Evolutionary conservation across 2,329 filamentous ascomycete genomes (phyloP).

Genomic region (Fusarium sp.): DNA sequence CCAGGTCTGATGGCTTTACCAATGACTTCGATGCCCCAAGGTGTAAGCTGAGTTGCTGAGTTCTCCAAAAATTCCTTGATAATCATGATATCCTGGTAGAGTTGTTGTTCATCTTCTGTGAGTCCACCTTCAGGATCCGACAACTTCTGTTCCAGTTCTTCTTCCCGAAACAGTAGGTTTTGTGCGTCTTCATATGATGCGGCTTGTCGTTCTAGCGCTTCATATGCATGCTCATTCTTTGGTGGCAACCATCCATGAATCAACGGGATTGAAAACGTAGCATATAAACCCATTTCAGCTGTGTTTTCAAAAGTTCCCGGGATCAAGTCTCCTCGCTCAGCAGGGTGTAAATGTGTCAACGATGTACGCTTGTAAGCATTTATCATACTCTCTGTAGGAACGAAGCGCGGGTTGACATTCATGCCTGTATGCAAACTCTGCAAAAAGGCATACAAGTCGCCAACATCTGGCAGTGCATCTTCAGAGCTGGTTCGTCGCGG

Average conservation of each 20-base stretch:
- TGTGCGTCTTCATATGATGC: conserved; percentile 93
- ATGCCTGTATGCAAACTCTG: conserved; percentile 93
- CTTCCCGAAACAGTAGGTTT: conserved; percentile 87
- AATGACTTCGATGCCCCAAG: conserved; percentile 82
- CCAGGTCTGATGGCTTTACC: conserved; percentile 78
- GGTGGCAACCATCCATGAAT: conserved; percentile 93
- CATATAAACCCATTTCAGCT: conserved; percentile 88
- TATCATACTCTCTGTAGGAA: conserved; percentile 67
- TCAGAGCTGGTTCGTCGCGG: conserved; percentile 73
- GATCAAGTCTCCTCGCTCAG: conserved; percentile 61
- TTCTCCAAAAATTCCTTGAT: conserved; percentile 86
- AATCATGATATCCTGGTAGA: conserved; percentile 84
- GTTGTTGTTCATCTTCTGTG: conserved; percentile 77
- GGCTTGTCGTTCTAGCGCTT: conserved; percentile 79
- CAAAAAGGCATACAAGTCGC: conserved; percentile 88
- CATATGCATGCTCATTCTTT: conserved; percentile 73
- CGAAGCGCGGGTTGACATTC: conserved; percentile 95
- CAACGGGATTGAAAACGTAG: conserved; percentile 87
- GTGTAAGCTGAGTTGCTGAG: conserved; percentile 89
- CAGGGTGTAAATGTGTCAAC: conserved; percentile 64
- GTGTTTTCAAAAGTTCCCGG: conserved; percentile 89
- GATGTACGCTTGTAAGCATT: conserved; percentile 64
- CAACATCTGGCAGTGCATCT: conserved; percentile 82
- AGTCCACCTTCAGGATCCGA: conserved; percentile 62
- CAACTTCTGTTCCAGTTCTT: conserved; percentile 87